Evolutionary conservation across 2,329 filamentous ascomycete species (phyloP).

Genomic region (Nigrospora sphaerica): DNA sequence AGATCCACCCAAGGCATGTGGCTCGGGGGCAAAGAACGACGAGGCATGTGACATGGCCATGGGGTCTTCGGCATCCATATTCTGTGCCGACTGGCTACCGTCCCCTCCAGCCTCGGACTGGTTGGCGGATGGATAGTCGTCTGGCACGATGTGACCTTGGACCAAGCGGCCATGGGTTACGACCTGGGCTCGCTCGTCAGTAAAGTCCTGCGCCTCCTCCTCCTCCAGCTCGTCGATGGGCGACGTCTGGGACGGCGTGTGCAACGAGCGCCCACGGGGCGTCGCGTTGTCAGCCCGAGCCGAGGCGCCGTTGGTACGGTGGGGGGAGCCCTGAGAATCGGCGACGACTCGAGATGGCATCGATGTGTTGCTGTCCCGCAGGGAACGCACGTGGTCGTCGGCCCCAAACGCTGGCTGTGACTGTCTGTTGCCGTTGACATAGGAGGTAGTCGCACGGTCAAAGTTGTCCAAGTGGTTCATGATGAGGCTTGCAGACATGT

Average conservation of each 20-base stretch:
- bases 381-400: slow-evolving; percentile 9
- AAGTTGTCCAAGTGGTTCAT: slow-evolving; percentile 58
- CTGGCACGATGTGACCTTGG: slow-evolving; percentile 91
- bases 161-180: slow-evolving; percentile 88
- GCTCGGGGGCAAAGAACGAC: slow-evolving; percentile 66
- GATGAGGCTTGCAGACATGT: slow-evolving; percentile 74
- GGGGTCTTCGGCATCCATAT: slow-evolving; percentile 58
- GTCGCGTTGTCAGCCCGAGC: slow-evolving; percentile 18
- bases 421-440: slow-evolving; percentile 16
- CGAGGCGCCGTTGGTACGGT: slow-evolving; percentile 23
- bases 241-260: slow-evolving; percentile 25
- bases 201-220: slow-evolving; percentile 47
- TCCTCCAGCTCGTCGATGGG: slow-evolving; percentile 28
- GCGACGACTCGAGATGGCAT: slow-evolving; percentile 20
- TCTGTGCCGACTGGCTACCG: slow-evolving; percentile 41
- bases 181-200: slow-evolving; percentile 76
- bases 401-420: slow-evolving; percentile 13
- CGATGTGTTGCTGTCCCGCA: slow-evolving; percentile 18
- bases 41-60: slow-evolving; percentile 79
- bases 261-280: slow-evolving; percentile 18
- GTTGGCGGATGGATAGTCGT: slow-evolving; percentile 77
- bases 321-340: slow-evolving; percentile 37
- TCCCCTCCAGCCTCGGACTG: slow-evolving; percentile 58
- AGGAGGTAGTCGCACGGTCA: slow-evolving; percentile 13
- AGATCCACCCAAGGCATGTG: slow-evolving; percentile 71